Evolutionary conservation across 2,329 filamentous ascomycete genomes (phyloP).

Genomic region (Alternaria brassicae): DNA sequence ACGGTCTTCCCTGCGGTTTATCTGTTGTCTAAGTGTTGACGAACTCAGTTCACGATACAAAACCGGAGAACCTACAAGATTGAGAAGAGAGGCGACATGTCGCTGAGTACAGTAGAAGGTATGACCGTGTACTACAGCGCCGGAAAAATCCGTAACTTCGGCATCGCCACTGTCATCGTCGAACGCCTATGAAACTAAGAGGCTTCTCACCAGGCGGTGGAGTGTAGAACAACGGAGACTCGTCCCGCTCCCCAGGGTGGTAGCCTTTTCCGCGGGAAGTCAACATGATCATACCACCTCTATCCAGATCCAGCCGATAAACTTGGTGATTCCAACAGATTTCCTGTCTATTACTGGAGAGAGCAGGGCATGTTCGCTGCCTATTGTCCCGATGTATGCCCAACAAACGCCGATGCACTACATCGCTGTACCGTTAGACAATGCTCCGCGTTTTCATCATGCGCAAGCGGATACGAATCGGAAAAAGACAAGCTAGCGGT

Average conservation of each 20-base stretch:
- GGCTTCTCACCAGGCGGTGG: conserved; percentile 5
- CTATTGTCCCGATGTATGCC: not conserved
- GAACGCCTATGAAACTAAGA: not conserved
- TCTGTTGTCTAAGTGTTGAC: not conserved
- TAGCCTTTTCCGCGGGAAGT: not conserved
- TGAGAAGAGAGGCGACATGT: not conserved
- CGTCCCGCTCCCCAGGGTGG: not conserved
- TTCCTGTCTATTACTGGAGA: not conserved
- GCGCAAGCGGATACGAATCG: not conserved
- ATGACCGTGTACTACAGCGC: not conserved
- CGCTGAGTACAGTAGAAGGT: not conserved
- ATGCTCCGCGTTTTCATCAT: not conserved
- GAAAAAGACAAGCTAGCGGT: not conserved
- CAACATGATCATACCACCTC: not conserved
- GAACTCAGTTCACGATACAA: not conserved
- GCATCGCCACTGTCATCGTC: not conserved
- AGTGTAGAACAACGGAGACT: conserved; percentile 9
- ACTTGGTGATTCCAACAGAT: not conserved
- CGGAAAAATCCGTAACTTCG: not conserved
- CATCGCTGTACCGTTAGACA: not conserved
- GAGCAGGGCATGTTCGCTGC: not conserved
- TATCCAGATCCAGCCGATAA: not conserved
- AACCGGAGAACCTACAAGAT: not conserved
- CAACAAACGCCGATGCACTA: not conserved
- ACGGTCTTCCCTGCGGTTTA: not conserved